Percentiles rank a stretch among this genome's conserved stretches.
Conservation (phyloP, 2,329 filamentous ascomycete genomes). For the Lecanicillium sp. region DNA sequence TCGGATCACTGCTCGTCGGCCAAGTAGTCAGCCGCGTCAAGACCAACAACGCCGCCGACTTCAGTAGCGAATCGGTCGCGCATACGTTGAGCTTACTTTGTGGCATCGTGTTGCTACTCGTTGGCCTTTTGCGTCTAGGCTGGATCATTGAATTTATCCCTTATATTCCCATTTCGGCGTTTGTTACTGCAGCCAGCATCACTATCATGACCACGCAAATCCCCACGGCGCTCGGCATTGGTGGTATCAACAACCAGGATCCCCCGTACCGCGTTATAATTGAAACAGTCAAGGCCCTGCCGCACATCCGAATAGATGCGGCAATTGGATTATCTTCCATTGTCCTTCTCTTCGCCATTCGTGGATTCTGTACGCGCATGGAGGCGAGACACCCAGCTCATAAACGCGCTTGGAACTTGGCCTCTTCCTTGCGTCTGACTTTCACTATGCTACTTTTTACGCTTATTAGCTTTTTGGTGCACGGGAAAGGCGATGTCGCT, state of each 20-base stretch:
- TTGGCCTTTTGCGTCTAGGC: slow-evolving; percentile 42
- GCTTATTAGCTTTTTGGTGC: slow-evolving; percentile 63
- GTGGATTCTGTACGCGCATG: slow-evolving; percentile 52
- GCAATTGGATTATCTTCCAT: slow-evolving; percentile 66
- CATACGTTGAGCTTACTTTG: slow-evolving; percentile 39
- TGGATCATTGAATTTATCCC: slow-evolving; percentile 49
- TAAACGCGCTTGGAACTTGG: slow-evolving; percentile 64
- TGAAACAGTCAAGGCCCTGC: slow-evolving; percentile 34
- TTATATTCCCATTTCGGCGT: slow-evolving; percentile 43
- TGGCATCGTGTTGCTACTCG: slow-evolving; percentile 36
- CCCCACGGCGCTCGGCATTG: slow-evolving; percentile 37
- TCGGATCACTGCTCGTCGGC: slow-evolving; percentile 45
- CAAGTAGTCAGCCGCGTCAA: slow-evolving; percentile 37
- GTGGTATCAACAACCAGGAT: slow-evolving; percentile 38
- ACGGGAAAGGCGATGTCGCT: slow-evolving; percentile 46
- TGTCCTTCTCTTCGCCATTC: slow-evolving; percentile 58
- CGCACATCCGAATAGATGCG: slow-evolving; percentile 54
- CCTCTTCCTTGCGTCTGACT: slow-evolving; percentile 66
- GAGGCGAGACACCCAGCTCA: slow-evolving; percentile 54
- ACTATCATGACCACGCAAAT: slow-evolving; percentile 45
- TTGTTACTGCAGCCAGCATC: slow-evolving; percentile 45
- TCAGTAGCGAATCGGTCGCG: slow-evolving; percentile 35
- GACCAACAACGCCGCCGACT: slow-evolving; percentile 27
- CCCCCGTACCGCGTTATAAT: slow-evolving; percentile 40
- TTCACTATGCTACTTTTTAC: slow-evolving; percentile 74